These are phyloP conservation scores for Blepharisma japonicum DNA, from an alignment of 73 alveolate species.

Conservation along the genomic window DNA sequence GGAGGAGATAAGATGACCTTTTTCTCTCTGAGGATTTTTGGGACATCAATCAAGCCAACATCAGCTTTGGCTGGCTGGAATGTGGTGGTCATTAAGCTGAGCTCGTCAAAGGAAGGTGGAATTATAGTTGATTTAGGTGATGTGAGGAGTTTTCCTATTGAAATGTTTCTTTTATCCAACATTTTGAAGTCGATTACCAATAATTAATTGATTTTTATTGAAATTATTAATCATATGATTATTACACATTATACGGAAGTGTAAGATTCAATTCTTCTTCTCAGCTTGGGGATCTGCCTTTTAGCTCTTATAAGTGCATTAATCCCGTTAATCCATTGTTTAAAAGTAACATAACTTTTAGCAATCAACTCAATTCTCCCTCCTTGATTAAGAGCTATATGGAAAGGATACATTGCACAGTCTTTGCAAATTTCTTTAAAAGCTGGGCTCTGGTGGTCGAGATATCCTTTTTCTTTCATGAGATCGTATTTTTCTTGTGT, in stretches of 20 bases:
- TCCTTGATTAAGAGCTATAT: neutral
- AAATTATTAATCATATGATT: too few relatives aligned
- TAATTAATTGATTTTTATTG: too few relatives aligned
- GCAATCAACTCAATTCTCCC: conserved; percentile 14
- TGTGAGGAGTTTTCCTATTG: too few relatives aligned
- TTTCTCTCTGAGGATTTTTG: neutral
- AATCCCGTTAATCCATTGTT: conserved; percentile 25
- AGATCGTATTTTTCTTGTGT: neutral
- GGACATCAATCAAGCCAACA: too few relatives aligned
- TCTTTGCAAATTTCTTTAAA: conserved; percentile 5
- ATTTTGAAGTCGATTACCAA: too few relatives aligned
- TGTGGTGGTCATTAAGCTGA: too few relatives aligned
- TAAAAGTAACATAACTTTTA: neutral
- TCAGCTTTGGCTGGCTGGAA: too few relatives aligned
- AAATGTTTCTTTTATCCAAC: too few relatives aligned
- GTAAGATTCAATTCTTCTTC: neutral
- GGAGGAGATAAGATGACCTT: conserved; percentile 13
- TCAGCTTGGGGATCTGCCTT: neutral
- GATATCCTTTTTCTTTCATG: neutral
- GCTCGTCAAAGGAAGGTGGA: too few relatives aligned
- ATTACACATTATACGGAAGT: too few relatives aligned
- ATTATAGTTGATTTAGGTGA: too few relatives aligned
- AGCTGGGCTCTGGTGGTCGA: neutral
- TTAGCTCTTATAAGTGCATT: neutral
- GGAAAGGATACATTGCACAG: neutral